Evolutionary conservation across 306 rosid species (phyloP), one percentile per base, ranked within the genome.

Genomic region (Castanea crenata): DNA sequence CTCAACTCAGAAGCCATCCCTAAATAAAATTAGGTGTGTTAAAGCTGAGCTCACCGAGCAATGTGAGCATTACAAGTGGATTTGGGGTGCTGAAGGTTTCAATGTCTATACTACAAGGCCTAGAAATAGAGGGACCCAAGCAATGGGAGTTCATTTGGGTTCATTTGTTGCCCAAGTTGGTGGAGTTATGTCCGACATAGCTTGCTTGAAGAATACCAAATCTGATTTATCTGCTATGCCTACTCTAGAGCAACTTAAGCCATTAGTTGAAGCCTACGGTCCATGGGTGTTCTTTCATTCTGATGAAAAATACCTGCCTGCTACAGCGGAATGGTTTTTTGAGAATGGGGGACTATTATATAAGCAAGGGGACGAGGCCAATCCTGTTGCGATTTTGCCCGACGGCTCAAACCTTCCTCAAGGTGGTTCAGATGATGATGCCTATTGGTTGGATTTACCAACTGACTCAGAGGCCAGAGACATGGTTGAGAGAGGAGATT

Each of bases 361-460:
- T n/a, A 71, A 83, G 34, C 83, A 82, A 55, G 82, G 78, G 21
- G 79, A 88, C 13, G 90, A 76, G 5, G 62, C 91, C 31, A 87
- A 76, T 2, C 94, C 96, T 27, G 75, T 83, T 51, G 31, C 80
- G 5, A 78, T 90, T 16, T 87, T 81, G 10, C 78, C 86, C 35
- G 79, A 38, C 0, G 96, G 98, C 2, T 67, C 91, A 2, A 90
- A 88, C 78, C 92, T 94, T 69, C 97, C 96, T 4, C 90, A 87
- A 41, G 91, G 88, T 23, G 93, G 83, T 11, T 34, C 83, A 68
- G 84, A 92, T 46, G 90, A 80, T 29, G 88, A 90, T 19, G 73
- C 77, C 2, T 94, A 82, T 73, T 94, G 97, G 98, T 0, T 94
- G 35, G 91, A 92, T 81, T 75, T 90, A 4, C 94, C 98, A 0